Conservation (phyloP, 495 filamentous ascomycete genomes). For the Penicillium silybi region DNA sequence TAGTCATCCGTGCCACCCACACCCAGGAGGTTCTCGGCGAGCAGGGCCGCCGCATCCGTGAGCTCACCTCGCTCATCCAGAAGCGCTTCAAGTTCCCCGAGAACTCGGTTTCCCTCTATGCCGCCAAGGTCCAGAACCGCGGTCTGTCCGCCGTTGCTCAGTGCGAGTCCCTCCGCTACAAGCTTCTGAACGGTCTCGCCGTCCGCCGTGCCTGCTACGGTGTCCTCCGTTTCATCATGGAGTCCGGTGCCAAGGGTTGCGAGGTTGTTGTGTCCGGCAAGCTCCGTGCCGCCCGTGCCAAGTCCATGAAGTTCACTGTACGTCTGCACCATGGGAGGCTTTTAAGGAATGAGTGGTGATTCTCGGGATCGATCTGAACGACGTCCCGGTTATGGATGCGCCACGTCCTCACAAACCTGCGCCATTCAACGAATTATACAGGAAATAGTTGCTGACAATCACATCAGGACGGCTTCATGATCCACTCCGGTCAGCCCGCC, state of each 20-base stretch:
- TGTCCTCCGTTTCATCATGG: constrained; percentile 99
- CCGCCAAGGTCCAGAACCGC: constrained; percentile 99
- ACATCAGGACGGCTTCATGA: constrained; percentile 95
- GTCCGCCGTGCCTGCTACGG: constrained; percentile 98
- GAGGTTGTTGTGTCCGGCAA: constrained; percentile 99
- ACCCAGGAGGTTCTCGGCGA: constrained; percentile 99
- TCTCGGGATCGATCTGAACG: background rate
- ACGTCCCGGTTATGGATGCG: background rate
- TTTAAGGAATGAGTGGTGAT: background rate
- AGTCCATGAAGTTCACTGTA: constrained; percentile 99
- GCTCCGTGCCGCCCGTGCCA: constrained; percentile 95
- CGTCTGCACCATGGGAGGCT: constrained; percentile 23
- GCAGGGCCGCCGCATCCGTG: constrained; percentile 98
- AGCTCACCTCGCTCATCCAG: constrained; percentile 99
- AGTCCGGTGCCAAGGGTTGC: constrained; percentile 97
- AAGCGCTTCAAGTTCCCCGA: constrained; percentile 99
- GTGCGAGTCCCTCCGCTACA: constrained; percentile 99
- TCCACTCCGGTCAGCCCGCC: constrained; percentile 99
- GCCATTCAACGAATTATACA: background rate
- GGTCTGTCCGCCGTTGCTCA: constrained; percentile 99
- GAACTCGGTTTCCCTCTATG: constrained; percentile 99
- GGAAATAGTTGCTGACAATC: constrained; percentile 13
- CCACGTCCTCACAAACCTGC: background rate
- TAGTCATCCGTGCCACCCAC: constrained; percentile 97
- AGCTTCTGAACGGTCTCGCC: constrained; percentile 98